Percentiles rank a stretch among this genome's conserved stretches.
Conservation (phyloP, 192 early-diverging fungal species). For the Mortierella antarctica region DNA sequence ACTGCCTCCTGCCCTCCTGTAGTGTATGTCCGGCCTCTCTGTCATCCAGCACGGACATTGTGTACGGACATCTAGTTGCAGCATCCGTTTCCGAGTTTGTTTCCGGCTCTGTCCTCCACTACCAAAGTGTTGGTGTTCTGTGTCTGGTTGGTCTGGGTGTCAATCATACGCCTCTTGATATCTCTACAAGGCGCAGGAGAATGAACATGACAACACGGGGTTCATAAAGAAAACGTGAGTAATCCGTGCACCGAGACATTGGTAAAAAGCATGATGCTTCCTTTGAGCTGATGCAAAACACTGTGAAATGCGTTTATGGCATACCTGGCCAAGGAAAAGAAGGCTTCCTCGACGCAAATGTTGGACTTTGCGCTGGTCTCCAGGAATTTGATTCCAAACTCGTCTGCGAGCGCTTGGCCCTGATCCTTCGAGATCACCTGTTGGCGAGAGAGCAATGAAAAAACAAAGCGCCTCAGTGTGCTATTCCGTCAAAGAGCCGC, state of each 20-base stretch:
- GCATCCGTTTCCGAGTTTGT: slow-evolving; percentile 43
- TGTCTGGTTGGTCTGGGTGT: slow-evolving; percentile 67
- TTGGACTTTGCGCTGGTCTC: slow-evolving; percentile 99
- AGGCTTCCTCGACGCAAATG: slow-evolving; percentile 97
- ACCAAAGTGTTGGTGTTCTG: slow-evolving; percentile 52
- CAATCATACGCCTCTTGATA: slow-evolving; percentile 98
- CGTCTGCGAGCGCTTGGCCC: slow-evolving; percentile 94
- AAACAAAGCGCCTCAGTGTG: neutral
- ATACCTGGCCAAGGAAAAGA: slow-evolving; percentile 93
- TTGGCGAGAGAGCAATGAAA: neutral
- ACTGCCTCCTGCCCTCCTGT: neutral
- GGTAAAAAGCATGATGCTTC: neutral
- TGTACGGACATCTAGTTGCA: slow-evolving; percentile 36
- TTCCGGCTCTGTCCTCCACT: slow-evolving; percentile 40
- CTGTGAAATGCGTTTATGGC: neutral
- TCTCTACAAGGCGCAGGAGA: slow-evolving; percentile 66
- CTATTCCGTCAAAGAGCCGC: neutral
- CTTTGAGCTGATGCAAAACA: neutral
- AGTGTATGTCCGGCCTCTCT: neutral
- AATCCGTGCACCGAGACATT: too few relatives aligned
- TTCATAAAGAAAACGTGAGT: neutral
- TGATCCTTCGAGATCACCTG: slow-evolving; percentile 95
- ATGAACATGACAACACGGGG: neutral
- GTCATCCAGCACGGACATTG: slow-evolving; percentile 25
- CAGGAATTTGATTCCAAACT: slow-evolving; percentile 94